A percentile compares a stretch with the other conserved stretches of the same genome.
Conservation (phyloP, 2,329 filamentous ascomycete genomes). For the Apiospora koreana region DNA sequence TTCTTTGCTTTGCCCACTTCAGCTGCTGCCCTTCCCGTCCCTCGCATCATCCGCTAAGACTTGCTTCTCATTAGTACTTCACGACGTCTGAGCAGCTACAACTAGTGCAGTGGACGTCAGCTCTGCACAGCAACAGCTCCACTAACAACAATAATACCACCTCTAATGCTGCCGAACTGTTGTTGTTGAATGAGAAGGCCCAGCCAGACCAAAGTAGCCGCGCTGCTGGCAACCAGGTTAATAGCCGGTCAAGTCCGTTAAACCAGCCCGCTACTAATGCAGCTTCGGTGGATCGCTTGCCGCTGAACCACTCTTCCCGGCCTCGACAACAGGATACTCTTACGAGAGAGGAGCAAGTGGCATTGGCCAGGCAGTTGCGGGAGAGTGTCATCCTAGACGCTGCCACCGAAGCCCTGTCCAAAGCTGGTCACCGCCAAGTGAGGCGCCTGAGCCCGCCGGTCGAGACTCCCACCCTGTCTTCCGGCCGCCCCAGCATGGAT, state of each 20-base stretch:
- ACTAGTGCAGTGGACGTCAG: conserved; percentile 50
- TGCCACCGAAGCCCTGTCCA: conserved; percentile 53
- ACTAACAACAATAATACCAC: conserved; percentile 7
- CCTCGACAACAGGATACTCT: conserved; percentile 66
- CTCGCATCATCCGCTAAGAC: conserved; percentile 3
- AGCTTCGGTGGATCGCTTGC: conserved; percentile 52
- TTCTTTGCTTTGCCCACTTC: conserved; percentile 5
- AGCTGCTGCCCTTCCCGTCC: not conserved
- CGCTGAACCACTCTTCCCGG: conserved; percentile 63
- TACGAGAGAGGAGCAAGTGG: conserved; percentile 64
- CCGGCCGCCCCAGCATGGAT: conserved; percentile 27
- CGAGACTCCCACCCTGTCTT: conserved; percentile 29
- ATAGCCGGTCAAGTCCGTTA: not conserved
- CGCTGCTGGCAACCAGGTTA: not conserved
- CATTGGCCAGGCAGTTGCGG: conserved; percentile 52
- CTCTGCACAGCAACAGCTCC: conserved; percentile 18
- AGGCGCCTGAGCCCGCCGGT: conserved; percentile 33
- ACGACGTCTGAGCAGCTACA: conserved; percentile 60
- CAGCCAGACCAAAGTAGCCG: not conserved
- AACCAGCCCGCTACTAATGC: not conserved
- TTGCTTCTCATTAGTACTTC: conserved; percentile 49
- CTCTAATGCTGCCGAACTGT: conserved; percentile 15
- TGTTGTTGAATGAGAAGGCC: not conserved
- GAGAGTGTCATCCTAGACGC: conserved; percentile 56
- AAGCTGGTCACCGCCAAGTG: conserved; percentile 39